phyloP scores from a whole-genome alignment of 495 filamentous ascomycete species.

The Aspergillus bridgeri region DNA sequence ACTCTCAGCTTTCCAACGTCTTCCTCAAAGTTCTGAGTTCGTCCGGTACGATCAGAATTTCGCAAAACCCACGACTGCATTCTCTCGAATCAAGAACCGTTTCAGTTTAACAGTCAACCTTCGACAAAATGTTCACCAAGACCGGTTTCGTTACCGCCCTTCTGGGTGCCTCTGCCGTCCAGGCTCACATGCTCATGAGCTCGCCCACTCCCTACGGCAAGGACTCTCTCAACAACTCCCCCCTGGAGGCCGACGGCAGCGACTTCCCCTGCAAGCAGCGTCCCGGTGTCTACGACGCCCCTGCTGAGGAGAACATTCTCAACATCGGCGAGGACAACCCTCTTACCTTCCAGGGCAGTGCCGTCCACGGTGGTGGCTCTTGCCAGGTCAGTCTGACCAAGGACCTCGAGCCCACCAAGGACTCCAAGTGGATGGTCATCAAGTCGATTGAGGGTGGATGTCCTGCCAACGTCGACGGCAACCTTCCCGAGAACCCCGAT shows the following conservation, averaged over 20 bases:
- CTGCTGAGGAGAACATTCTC: conserved; percentile 28
- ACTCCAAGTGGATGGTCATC: conserved; percentile 68
- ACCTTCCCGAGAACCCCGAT: conserved; percentile 25
- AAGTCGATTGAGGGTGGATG: conserved; percentile 80
- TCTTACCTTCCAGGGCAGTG: conserved; percentile 42
- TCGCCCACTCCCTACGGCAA: conserved; percentile 63
- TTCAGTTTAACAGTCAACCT: conserved; percentile 12
- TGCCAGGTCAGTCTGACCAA: conserved; percentile 84
- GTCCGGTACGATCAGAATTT: conserved; percentile 43
- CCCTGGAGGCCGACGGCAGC: conserved; percentile 54
- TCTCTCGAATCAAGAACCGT: conserved; percentile 26
- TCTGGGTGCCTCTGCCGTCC: conserved; percentile 47
- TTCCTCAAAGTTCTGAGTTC: conserved; percentile 24
- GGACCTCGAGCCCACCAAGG: conserved; percentile 56
- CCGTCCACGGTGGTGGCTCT: conserved; percentile 83
- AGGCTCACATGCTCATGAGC: conserved; percentile 69
- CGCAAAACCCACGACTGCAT: conserved; percentile 6
- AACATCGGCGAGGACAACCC: conserved; percentile 26
- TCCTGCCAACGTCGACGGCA: conserved; percentile 52
- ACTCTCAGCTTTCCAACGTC: conserved; percentile 25
- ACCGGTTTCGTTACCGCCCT: conserved; percentile 34
- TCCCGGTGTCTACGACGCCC: conserved; percentile 19
- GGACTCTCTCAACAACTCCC: conserved; percentile 52
- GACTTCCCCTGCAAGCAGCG: conserved; percentile 78
- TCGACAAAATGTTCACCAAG: conserved; percentile 41